Base-by-base conservation (phyloP, 164 flowering plant genomes). In the Buxus sempervirens region DNA sequence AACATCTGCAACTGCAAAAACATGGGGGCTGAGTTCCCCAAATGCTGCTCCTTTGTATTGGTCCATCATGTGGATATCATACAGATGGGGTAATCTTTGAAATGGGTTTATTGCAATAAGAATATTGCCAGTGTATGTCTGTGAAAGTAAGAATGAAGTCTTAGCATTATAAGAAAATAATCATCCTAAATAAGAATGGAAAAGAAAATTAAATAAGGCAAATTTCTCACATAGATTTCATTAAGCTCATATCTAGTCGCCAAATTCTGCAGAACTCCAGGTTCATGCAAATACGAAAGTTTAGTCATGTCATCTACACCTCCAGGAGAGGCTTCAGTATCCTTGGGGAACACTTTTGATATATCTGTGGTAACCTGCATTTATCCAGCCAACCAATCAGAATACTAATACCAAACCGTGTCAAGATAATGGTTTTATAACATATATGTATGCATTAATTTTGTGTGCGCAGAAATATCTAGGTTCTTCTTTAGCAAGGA, bases 281-380 rank as follows among this genome's bases (percentile, higher is more conserved):
- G 99, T 75, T 96, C 99, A 78, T 96, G 99, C 82, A 96, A 87
- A 80, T 96, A 96, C 24, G 99, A 91, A 70, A 93, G 93, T 78
- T 93, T 93, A 73, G 98, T 96, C 99, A 96, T 91, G 85, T 96
- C 99, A 88, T 95, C 99, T 27, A 93, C 98, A 66, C 99, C 99
- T 67, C 90, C 99, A 62, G 98, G 92, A 58, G 98, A 88, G 61
- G 97, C 96, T 77, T 96, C 99, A 51, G 95, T 90, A 72, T 96
- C 99, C 73, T 93, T 86, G 15, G 99, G 98, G 70, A 84, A 88
- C 58, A 93, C 83, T 66, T 86, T 91, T 16, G 98, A 83, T 24
- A 91, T 75, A 72, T 85, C 78, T 60, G 85, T 73, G 41, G 88
- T 89, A 72, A 90, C 89, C 99, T 96, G 85, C 69, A 72, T n/a